Conservation (phyloP, 305 asterid species). For the Fraxinus sp. region DNA sequence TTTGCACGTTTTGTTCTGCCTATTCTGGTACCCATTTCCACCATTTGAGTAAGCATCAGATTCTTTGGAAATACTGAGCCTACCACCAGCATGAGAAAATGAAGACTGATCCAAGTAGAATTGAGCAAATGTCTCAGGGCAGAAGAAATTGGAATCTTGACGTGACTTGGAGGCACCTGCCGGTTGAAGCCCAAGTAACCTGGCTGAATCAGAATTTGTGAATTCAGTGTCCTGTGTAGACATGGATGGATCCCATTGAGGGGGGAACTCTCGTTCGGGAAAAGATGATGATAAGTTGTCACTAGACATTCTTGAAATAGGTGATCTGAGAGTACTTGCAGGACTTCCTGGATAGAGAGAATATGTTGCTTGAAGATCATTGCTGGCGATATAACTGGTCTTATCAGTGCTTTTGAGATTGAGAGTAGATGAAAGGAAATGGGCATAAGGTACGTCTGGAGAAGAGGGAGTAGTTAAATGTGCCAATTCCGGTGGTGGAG, state of each 20-base stretch:
- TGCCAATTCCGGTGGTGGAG: slow-evolving; percentile 96
- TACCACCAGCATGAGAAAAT: slow-evolving; percentile 81
- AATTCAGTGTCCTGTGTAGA: slow-evolving; percentile 41
- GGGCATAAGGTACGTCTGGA: slow-evolving; percentile 96
- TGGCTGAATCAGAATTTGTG: slow-evolving; percentile 56
- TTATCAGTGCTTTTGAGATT: slow-evolving; percentile 42
- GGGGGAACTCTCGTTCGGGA: slow-evolving; percentile 56
- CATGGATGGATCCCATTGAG: slow-evolving; percentile 47
- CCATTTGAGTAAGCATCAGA: slow-evolving; percentile 74
- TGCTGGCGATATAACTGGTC: slow-evolving; percentile 35
- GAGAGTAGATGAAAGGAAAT: slow-evolving; percentile 74
- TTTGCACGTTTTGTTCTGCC: slow-evolving; percentile 62
- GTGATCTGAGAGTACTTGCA: slow-evolving; percentile 70
- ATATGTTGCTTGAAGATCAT: slow-evolving; percentile 74
- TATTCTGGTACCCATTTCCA: slow-evolving; percentile 56
- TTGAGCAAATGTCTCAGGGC: slow-evolving; percentile 95
- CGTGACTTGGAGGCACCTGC: slow-evolving; percentile 48
- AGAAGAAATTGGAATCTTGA: slow-evolving; percentile 89
- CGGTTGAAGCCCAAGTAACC: slow-evolving; percentile 42
- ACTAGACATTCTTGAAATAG: slow-evolving; percentile 54
- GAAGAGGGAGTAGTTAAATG: slow-evolving; percentile 97
- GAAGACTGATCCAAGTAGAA: slow-evolving; percentile 86
- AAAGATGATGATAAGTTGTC: slow-evolving; percentile 41
- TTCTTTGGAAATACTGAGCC: slow-evolving; percentile 87
- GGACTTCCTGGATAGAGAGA: slow-evolving; percentile 82